Base-by-base conservation (phyloP, 768 basidiomycete species). In the Podaxis sp. region DNA sequence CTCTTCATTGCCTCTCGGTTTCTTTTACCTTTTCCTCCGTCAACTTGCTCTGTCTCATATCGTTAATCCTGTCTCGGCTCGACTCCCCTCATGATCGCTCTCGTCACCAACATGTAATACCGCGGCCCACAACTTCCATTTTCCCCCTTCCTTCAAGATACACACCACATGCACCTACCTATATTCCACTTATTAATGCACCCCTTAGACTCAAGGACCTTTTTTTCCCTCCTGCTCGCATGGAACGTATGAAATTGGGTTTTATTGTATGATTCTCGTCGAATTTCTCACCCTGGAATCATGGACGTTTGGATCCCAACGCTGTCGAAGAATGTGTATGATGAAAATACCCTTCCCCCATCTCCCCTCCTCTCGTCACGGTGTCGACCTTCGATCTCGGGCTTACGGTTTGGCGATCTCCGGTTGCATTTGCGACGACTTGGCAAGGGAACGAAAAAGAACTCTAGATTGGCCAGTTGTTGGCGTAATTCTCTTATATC, bases 261-360 rank as follows among this genome's bases (percentile, higher is more conserved):
- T 61, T 61, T 55, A 61, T 61, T 61, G 59, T 61, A 60, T 60
- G 59, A 60, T 60, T 60, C 47, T 48, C 36, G 44, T 55, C 59
- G 35, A 59, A 51, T 59, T 27, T 61, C 52, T 61, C 42, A 18
- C 57, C 47, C 59, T 44, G 42, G 52, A 61, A 47, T 35, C 55
- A 48, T 37, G 59, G 59, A 61, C 44, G n/a, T 14, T 61, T 47
- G 57, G 57, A 50, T 50, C 27, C 23, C 57, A 40, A 59, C 16
- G 57, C 50, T 59, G 57, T 59, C 38, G 38, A 40, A 50, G 48
- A 25, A 38, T 44, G 59, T 61, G 59, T 61, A 61, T 61, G 59
- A 61, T 61, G 59, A 61, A 61, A 61, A 61, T 61, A 61, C 59
- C 53, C 52, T 44, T 10, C n/a, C 42, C 59, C 23, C 44, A 16